Percentiles rank a stretch among this genome's conserved stretches.
These are phyloP conservation scores for Saturnispora sanitii DNA, from an alignment of 805 yeast species.

Conservation along the genomic window DNA sequence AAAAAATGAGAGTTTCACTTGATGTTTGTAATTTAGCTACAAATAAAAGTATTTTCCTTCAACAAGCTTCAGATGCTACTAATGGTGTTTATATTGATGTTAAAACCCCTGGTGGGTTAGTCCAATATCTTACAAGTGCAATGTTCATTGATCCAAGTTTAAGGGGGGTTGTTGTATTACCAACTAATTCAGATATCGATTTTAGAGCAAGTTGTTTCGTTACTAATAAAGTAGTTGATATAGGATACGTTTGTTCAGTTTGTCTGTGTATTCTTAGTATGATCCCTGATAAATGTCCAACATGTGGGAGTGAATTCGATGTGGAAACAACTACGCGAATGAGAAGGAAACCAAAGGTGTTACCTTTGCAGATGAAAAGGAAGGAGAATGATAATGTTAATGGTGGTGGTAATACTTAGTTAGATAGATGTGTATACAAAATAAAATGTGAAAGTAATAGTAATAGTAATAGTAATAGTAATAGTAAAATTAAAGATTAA, in stretches of 20 bases:
- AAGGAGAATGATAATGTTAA: slow-evolving; percentile 9
- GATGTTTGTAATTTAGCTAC: slow-evolving; percentile 77
- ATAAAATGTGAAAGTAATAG: too few species aligned
- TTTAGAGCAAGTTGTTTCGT: slow-evolving; percentile 91
- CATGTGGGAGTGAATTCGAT: slow-evolving; percentile 76
- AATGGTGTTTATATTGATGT: slow-evolving; percentile 76
- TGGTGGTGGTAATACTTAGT: background rate
- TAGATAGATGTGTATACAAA: background rate
- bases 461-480: too few species aligned
- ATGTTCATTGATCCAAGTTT: slow-evolving; percentile 79
- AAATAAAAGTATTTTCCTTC: slow-evolving; percentile 66
- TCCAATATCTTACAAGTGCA: slow-evolving; percentile 76
- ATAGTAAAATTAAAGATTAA: too few species aligned
- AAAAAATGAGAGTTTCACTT: slow-evolving; percentile 78
- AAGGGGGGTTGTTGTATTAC: slow-evolving; percentile 65
- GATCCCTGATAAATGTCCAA: slow-evolving; percentile 75
- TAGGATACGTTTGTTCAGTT: slow-evolving; percentile 92
- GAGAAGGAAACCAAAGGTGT: slow-evolving; percentile 42
- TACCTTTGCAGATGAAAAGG: slow-evolving; percentile 24
- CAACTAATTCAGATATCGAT: slow-evolving; percentile 79
- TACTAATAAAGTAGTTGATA: slow-evolving; percentile 82
- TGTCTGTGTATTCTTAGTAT: slow-evolving; percentile 74
- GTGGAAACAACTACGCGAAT: slow-evolving; percentile 47
- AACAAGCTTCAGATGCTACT: slow-evolving; percentile 94
- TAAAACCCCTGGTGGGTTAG: slow-evolving; percentile 60